Percentiles rank a stretch among this genome's conserved stretches.
These are phyloP conservation scores for Periconia digitata DNA, from an alignment of 2,329 filamentous ascomycete species.

Conservation along the genomic window DNA sequence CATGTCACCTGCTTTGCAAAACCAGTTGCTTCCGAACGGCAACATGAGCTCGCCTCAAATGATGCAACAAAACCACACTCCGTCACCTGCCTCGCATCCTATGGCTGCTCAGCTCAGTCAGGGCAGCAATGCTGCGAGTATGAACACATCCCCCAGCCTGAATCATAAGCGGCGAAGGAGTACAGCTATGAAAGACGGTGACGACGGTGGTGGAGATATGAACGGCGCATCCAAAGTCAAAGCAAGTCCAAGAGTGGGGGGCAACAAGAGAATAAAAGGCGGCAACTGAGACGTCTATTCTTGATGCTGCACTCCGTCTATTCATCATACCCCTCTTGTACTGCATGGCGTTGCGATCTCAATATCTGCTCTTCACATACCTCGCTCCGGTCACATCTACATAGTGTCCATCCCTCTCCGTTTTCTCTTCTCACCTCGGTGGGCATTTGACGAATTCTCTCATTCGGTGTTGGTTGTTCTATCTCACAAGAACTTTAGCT, in stretches of 20 bases:
- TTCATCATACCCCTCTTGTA: background rate
- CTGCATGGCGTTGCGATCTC: background rate
- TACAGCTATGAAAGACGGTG: constrained; percentile 61
- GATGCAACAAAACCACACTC: constrained; percentile 44
- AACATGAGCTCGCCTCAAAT: constrained; percentile 53
- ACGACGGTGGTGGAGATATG: constrained; percentile 48
- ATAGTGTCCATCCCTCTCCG: background rate
- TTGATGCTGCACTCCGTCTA: background rate
- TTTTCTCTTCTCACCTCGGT: background rate
- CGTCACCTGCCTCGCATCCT: constrained; percentile 49
- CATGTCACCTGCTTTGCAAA: constrained; percentile 60
- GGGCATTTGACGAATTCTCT: background rate
- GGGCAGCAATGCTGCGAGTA: constrained; percentile 56
- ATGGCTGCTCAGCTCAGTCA: constrained; percentile 62
- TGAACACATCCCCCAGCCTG: constrained; percentile 65
- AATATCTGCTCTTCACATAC: background rate
- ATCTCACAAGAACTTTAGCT: background rate
- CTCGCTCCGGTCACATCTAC: background rate
- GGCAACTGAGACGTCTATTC: constrained; percentile 20
- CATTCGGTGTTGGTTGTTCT: background rate
- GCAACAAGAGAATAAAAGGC: constrained; percentile 41
- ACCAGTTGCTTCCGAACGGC: constrained; percentile 54
- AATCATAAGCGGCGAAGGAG: constrained; percentile 62
- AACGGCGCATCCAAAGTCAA: constrained; percentile 53
- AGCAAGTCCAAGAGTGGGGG: constrained; percentile 48